phyloP scores from a whole-genome alignment of 306 rosid species.

The Fragaria iinumae region DNA sequence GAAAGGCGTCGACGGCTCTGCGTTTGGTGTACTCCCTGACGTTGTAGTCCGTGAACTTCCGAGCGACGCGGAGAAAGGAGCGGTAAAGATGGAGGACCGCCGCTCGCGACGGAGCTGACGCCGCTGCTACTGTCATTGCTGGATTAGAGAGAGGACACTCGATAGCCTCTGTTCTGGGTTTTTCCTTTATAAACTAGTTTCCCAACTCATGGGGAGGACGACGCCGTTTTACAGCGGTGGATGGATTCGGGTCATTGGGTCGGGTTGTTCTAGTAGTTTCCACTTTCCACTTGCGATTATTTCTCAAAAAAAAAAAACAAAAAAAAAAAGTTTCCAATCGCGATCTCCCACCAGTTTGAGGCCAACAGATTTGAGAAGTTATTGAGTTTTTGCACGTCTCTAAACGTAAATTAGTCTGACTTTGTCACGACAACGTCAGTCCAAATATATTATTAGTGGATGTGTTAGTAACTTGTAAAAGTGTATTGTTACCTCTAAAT shows the following conservation, averaged over 20 bases:
- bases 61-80: conserved; percentile 48
- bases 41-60: conserved; percentile 57
- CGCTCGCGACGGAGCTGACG: conserved; percentile 27
- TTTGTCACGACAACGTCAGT: too few relatives aligned
- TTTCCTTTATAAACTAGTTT: not conserved
- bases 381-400: fast-evolving
- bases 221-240: not conserved
- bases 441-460: fast-evolving
- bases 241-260: too few relatives aligned
- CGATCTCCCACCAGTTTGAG: too few relatives aligned
- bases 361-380: too few relatives aligned
- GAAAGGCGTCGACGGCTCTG: conserved; percentile 56
- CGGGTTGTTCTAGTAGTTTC: too few relatives aligned
- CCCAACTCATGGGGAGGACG: not conserved
- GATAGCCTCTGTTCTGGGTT: not conserved
- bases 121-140: conserved; percentile 7
- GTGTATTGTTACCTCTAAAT: too few relatives aligned
- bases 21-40: conserved; percentile 56
- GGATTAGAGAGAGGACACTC: not conserved
- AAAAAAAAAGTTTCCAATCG: too few relatives aligned
- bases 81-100: conserved; percentile 41
- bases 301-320: too few relatives aligned
- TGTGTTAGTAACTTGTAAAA: too few relatives aligned
- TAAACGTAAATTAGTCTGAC: too few relatives aligned
- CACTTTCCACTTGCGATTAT: too few relatives aligned